Evolutionary conservation across 129 eudicot species (phyloP).

Genomic region (Flaveria brownii): DNA sequence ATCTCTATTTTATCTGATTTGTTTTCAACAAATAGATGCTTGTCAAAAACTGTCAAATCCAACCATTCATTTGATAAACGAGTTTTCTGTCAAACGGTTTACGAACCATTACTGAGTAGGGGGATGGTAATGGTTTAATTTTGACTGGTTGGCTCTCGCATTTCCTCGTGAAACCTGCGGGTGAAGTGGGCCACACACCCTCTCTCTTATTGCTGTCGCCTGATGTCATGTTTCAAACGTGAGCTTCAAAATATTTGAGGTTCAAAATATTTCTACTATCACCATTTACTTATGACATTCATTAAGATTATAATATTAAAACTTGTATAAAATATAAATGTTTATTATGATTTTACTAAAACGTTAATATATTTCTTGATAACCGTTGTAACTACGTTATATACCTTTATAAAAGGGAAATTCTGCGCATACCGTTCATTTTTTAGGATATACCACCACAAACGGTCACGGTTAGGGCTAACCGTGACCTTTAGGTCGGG

Average conservation of each 20-base stretch:
- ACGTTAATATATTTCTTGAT: neutral
- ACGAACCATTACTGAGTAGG: neutral
- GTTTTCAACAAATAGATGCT: too few species aligned
- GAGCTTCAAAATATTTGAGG: constrained; percentile 3
- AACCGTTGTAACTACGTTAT: neutral
- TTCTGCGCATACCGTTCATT: too few species aligned
- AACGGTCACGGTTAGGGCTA: too few species aligned
- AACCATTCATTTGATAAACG: too few species aligned
- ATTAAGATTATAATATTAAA: neutral
- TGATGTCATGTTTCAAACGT: constrained; percentile 23
- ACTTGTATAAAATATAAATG: neutral
- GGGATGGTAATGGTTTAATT: neutral
- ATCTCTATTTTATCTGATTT: too few species aligned
- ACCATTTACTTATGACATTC: neutral
- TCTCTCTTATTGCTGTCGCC: neutral
- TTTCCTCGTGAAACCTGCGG: constrained; percentile 20
- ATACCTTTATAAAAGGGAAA: neutral
- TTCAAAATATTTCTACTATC: neutral
- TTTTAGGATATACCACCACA: too few species aligned
- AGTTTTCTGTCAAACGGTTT: too few species aligned
- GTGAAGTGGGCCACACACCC: neutral
- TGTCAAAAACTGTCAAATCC: too few species aligned
- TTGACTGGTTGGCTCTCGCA: neutral
- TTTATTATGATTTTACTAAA: neutral
- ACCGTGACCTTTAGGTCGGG: too few species aligned